Evolutionary conservation across 2,329 filamentous ascomycete species (phyloP).

Genomic region (Fusarium sp.): DNA sequence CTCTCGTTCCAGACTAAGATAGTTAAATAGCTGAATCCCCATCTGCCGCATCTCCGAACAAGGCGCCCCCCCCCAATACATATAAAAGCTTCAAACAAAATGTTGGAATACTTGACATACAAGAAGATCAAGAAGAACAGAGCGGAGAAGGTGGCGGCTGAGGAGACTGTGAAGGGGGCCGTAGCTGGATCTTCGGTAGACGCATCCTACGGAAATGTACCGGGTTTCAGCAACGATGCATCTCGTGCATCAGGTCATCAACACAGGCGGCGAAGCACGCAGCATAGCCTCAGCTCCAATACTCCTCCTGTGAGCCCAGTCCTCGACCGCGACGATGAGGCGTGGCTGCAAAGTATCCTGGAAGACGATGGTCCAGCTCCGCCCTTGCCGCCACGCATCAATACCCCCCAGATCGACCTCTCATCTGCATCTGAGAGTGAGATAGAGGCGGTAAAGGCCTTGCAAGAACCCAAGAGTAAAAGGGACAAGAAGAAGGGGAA

Average conservation of each 20-base stretch:
- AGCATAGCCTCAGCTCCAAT: slow-evolving; percentile 42
- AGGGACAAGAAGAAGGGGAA: slow-evolving; percentile 43
- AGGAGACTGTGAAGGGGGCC: slow-evolving; percentile 32
- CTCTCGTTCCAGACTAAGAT: slow-evolving; percentile 17
- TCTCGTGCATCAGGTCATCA: slow-evolving; percentile 18
- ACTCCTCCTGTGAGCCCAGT: slow-evolving; percentile 52
- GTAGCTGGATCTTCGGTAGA: slow-evolving; percentile 25
- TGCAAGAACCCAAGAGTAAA: slow-evolving; percentile 45
- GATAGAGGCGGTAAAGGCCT: slow-evolving; percentile 42
- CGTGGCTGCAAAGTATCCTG: slow-evolving; percentile 66
- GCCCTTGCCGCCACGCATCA: slow-evolving; percentile 63
- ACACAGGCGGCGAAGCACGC: slow-evolving; percentile 27
- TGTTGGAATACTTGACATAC: slow-evolving; percentile 71
- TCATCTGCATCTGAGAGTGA: slow-evolving; percentile 37
- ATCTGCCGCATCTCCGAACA: neutral
- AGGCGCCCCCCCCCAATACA: neutral
- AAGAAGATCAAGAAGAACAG: slow-evolving; percentile 71
- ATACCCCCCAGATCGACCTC: slow-evolving; percentile 58
- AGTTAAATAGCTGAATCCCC: slow-evolving; percentile 21
- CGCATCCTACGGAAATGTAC: slow-evolving; percentile 14
- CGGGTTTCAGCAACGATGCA: slow-evolving; percentile 23
- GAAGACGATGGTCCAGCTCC: slow-evolving; percentile 57
- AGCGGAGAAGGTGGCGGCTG: slow-evolving; percentile 55
- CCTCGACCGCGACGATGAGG: slow-evolving; percentile 65
- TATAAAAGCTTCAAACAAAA: slow-evolving; percentile 44